Evolutionary conservation across 345 rosid genomes (phyloP).

Genomic region (Acer negundo): DNA sequence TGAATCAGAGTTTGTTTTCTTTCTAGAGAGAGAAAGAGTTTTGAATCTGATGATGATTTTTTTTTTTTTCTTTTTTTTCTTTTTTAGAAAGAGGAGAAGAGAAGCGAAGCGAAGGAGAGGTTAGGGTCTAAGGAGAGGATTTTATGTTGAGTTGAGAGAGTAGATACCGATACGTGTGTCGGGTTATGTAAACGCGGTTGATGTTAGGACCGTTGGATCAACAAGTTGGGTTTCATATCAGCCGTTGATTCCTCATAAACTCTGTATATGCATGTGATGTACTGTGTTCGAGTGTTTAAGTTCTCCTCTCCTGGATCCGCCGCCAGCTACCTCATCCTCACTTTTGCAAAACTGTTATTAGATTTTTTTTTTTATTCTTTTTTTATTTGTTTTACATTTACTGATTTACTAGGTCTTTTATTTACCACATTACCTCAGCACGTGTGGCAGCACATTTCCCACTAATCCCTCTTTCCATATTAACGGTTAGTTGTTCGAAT

Average conservation of each 20-base stretch:
- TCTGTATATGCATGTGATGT: constrained; percentile 15
- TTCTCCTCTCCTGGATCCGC: constrained; percentile 28
- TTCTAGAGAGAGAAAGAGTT: background rate
- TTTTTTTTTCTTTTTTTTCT: too few species aligned
- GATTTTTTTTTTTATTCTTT: background rate
- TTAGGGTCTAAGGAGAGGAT: constrained; percentile 31
- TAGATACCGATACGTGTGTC: constrained; percentile 13
- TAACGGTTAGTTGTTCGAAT: too few species aligned
- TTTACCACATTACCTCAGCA: too few species aligned
- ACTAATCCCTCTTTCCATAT: too few species aligned
- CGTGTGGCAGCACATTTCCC: too few species aligned
- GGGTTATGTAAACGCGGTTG: constrained; percentile 37
- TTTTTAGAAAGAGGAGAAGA: background rate
- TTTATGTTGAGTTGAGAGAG: constrained; percentile 6
- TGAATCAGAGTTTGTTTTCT: constrained; percentile 8
- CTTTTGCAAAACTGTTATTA: background rate
- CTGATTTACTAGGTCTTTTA: constrained; percentile 2
- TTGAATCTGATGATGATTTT: constrained; percentile 21
- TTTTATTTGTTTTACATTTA: background rate
- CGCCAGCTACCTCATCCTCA: constrained; percentile 23
- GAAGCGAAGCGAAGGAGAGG: constrained; percentile 18
- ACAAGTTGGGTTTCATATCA: background rate
- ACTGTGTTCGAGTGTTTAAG: constrained; percentile 4
- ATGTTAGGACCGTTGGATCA: constrained; percentile 33
- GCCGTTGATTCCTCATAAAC: constrained; percentile 28